These are phyloP conservation scores for Boletus barrowsii DNA, from an alignment of 768 basidiomycete genomes.

Conservation along the genomic window DNA sequence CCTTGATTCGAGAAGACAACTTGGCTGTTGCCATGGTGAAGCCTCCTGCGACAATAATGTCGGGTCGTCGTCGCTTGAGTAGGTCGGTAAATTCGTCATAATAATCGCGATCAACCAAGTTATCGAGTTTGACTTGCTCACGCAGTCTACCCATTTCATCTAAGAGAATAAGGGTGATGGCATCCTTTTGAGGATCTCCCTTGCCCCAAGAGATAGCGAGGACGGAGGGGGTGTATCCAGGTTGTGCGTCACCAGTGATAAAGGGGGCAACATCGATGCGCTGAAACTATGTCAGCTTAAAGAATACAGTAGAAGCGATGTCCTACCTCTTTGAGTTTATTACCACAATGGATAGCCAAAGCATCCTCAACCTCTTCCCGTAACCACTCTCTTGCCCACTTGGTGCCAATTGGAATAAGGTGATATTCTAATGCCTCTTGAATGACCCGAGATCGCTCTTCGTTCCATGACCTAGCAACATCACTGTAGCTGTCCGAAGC, in stretches of 20 bases:
- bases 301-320: constrained; percentile 4
- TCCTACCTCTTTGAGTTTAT: constrained; percentile 68
- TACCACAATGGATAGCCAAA: constrained; percentile 65
- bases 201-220: constrained; percentile 93
- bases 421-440: constrained; percentile 76
- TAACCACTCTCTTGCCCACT: constrained; percentile 87
- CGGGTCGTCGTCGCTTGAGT: constrained; percentile 78
- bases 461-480: constrained; percentile 88
- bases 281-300: constrained; percentile 39
- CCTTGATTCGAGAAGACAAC: constrained; percentile 62
- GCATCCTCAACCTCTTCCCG: constrained; percentile 88
- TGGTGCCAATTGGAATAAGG: constrained; percentile 80
- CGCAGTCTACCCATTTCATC: constrained; percentile 88
- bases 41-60: constrained; percentile 87
- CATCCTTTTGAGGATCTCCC: constrained; percentile 91
- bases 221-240: constrained; percentile 73
- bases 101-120: constrained; percentile 68
- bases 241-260: constrained; percentile 54
- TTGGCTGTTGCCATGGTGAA: constrained; percentile 80
- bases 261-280: constrained; percentile 83
- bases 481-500: constrained; percentile 82
- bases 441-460: constrained; percentile 73
- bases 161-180: constrained; percentile 78
- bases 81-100: constrained; percentile 77
- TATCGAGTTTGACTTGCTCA: constrained; percentile 88